Evolutionary conservation across 345 rosid genomes (phyloP).

Genomic region (Punica granatum): DNA sequence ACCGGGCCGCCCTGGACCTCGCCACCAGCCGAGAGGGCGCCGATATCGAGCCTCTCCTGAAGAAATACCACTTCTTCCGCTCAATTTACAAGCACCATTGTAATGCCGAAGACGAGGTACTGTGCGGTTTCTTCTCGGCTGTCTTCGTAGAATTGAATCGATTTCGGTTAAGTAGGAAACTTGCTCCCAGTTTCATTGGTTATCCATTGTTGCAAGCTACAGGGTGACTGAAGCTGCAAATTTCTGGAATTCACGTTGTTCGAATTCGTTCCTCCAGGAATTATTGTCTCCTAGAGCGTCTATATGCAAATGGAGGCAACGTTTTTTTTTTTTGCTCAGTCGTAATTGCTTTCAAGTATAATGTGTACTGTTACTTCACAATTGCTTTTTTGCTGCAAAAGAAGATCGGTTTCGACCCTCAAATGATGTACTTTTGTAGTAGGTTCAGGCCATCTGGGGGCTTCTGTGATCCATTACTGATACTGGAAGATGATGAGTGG

Average conservation of each 20-base stretch:
- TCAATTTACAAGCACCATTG: constrained; percentile 62
- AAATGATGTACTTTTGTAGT: not conserved
- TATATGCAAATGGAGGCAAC: not conserved
- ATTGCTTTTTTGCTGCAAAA: not conserved
- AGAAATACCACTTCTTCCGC: constrained; percentile 44
- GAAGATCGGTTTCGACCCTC: not conserved
- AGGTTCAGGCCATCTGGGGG: not conserved
- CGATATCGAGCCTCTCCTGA: constrained; percentile 35
- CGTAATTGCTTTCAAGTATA: not conserved
- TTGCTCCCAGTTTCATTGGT: not conserved
- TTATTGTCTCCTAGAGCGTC: not conserved
- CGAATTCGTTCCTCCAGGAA: not conserved
- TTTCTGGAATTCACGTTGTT: not conserved
- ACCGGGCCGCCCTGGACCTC: constrained; percentile 44
- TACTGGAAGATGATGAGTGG: not conserved
- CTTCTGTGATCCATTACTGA: not conserved
- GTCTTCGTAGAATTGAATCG: not conserved
- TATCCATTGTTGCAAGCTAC: not conserved
- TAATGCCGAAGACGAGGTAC: constrained; percentile 71
- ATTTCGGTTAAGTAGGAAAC: not conserved
- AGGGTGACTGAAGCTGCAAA: no score
- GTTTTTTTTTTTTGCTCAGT: not conserved
- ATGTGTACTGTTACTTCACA: not conserved
- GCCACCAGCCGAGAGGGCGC: constrained; percentile 37
- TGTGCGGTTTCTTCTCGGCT: constrained; percentile 8